Percentiles rank a stretch among this genome's conserved stretches.
These are phyloP conservation scores for Aspergillus tamarii DNA, from an alignment of 2,329 filamentous ascomycete genomes.

Conservation along the genomic window DNA sequence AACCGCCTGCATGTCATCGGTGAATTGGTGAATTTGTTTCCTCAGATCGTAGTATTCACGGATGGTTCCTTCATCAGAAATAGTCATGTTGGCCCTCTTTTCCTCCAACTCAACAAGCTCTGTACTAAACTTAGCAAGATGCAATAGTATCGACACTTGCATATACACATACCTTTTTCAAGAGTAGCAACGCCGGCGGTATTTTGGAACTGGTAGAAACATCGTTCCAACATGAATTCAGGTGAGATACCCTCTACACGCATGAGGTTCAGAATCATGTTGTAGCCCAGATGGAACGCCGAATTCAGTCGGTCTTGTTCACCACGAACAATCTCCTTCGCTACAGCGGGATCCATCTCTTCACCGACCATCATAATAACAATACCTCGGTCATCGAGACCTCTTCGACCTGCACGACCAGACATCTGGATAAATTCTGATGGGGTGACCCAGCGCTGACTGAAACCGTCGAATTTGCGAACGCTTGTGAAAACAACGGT, in stretches of 20 bases:
- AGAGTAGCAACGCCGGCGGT: conserved; percentile 80
- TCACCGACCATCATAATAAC: conserved; percentile 99
- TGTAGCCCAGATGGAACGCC: conserved; percentile 96
- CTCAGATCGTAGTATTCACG: conserved; percentile 93
- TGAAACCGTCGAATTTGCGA: conserved; percentile 87
- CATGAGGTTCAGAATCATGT: conserved; percentile 97
- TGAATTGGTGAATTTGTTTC: conserved; percentile 79
- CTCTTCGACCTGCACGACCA: conserved; percentile 91
- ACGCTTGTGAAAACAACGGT: conserved; percentile 99
- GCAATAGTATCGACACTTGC: no score
- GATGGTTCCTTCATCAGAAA: conserved; percentile 83
- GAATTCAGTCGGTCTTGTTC: conserved; percentile 97
- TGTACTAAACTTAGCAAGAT: conserved; percentile 35
- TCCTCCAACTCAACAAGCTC: conserved; percentile 78
- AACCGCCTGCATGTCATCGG: conserved; percentile 85
- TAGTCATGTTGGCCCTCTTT: conserved; percentile 71
- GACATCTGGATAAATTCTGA: conserved; percentile 99
- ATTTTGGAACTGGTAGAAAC: conserved; percentile 98
- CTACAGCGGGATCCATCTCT: conserved; percentile 91
- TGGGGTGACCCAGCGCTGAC: conserved; percentile 80
- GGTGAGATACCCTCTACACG: conserved; percentile 99
- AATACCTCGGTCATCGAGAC: conserved; percentile 95
- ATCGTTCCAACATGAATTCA: conserved; percentile 97
- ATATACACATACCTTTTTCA: conserved; percentile 62
- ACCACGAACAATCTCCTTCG: conserved; percentile 92